A percentile compares a stretch with the other conserved stretches of the same genome.
These are phyloP conservation scores for Cucumis hystrix DNA, from an alignment of 306 rosid species.

Conservation along the genomic window DNA sequence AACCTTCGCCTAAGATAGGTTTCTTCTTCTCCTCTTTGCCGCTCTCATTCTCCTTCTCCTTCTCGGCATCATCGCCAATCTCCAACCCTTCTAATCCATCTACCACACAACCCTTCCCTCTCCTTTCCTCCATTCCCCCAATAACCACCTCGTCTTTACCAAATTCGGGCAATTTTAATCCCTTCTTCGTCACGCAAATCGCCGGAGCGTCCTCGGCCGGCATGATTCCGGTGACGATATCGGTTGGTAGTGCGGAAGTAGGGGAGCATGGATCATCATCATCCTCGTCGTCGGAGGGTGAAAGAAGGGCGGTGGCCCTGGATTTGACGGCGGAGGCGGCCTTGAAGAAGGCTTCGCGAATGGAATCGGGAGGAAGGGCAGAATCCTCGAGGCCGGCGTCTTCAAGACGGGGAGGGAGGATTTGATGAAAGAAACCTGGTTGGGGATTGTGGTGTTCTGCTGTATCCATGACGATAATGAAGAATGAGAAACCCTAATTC, in stretches of 20 bases:
- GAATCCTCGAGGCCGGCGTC: constrained; percentile 88
- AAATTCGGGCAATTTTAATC: constrained; percentile 1
- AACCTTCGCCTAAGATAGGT: constrained; percentile 47
- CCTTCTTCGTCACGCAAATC: constrained; percentile 28
- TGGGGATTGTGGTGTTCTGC: constrained; percentile 32
- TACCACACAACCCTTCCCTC: constrained; percentile 45
- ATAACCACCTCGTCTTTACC: constrained; percentile 26
- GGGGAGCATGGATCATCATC: constrained; percentile 27
- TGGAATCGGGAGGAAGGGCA: constrained; percentile 65
- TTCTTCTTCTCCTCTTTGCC: constrained; percentile 9
- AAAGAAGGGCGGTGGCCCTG: constrained; percentile 27
- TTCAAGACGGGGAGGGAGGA: constrained; percentile 69
- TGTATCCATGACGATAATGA: neutral
- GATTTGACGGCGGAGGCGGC: constrained; percentile 63
- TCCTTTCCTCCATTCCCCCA: constrained; percentile 30
- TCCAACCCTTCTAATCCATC: constrained; percentile 41
- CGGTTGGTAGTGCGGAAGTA: constrained; percentile 14
- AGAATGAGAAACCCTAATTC: neutral
- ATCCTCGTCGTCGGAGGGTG: constrained; percentile 13
- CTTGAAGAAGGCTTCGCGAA: constrained; percentile 56
- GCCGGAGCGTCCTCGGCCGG: constrained; percentile 19
- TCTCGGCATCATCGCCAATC: constrained; percentile 22
- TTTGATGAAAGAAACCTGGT: constrained; percentile 23
- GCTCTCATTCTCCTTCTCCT: constrained; percentile 4
- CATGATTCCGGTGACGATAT: constrained; percentile 17